phyloP scores from a whole-genome alignment of 2,329 filamentous ascomycete species.

The Cadophora sp. region DNA sequence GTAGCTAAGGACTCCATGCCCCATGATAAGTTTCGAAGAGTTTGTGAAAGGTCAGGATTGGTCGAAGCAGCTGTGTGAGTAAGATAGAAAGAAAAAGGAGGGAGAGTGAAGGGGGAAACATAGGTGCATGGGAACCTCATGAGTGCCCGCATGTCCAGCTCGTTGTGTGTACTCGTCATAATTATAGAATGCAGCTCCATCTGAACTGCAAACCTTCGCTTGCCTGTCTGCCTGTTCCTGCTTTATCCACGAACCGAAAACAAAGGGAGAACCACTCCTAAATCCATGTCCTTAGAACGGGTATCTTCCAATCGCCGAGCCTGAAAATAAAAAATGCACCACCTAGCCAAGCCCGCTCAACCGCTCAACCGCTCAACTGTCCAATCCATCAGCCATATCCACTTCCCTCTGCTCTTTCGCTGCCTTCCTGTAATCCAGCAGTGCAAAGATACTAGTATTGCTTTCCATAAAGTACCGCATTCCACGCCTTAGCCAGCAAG shows the following conservation, averaged over 20 bases:
- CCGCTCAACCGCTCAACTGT: too few relatives aligned
- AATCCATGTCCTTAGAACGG: conserved; percentile 25
- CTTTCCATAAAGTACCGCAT: conserved; percentile 30
- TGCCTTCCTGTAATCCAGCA: too few relatives aligned
- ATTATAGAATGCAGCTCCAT: too few relatives aligned
- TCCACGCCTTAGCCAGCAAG: conserved; percentile 38
- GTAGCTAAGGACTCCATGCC: conserved; percentile 32
- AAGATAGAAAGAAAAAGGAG: neutral
- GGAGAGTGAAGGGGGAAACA: neutral
- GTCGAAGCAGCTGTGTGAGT: conserved; percentile 27
- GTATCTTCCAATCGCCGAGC: conserved; percentile 24
- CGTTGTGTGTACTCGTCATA: too few relatives aligned
- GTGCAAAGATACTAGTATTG: conserved; percentile 4
- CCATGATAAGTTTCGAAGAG: conserved; percentile 32
- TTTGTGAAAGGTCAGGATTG: conserved; percentile 38
- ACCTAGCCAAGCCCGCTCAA: neutral
- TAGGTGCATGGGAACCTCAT: too few relatives aligned
- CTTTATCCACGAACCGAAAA: neutral
- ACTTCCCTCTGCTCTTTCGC: neutral
- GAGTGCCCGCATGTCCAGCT: too few relatives aligned
- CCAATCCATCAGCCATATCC: neutral
- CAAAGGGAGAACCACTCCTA: neutral
- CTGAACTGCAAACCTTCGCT: too few relatives aligned
- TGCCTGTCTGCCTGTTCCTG: too few relatives aligned
- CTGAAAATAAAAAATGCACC: conserved; percentile 1